Evolutionary conservation across 78 protist species (phyloP).

Genomic region (Emiliania huxleyi): DNA sequence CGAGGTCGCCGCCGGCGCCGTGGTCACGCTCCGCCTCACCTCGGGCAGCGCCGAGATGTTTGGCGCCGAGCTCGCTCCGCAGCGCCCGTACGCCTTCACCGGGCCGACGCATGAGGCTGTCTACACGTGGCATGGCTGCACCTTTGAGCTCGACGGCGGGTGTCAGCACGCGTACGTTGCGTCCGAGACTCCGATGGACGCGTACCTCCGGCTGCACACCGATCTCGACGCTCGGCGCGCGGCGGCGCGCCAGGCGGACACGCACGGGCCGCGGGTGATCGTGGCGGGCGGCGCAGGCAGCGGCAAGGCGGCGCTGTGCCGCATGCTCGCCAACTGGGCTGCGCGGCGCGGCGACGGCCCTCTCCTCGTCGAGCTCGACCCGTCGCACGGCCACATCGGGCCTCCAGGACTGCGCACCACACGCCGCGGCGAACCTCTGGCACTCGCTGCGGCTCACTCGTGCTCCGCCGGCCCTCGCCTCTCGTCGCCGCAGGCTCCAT

Average conservation of each 20-base stretch:
- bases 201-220: slow-evolving; percentile 43
- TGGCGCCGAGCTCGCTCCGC: slow-evolving; percentile 63
- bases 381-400: background rate
- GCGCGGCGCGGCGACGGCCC: slow-evolving; percentile 53
- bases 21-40: background rate
- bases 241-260: background rate
- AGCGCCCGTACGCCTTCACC: slow-evolving; percentile 43
- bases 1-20: background rate
- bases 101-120: slow-evolving; percentile 46
- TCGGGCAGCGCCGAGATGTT: slow-evolving; percentile 72
- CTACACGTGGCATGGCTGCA: slow-evolving; percentile 69
- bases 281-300: slow-evolving; percentile 73
- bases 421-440: too few relatives aligned
- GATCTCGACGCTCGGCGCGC: slow-evolving; percentile 52
- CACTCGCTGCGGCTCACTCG: too few relatives aligned
- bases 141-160: background rate
- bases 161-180: background rate
- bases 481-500: background rate
- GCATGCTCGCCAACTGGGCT: slow-evolving; percentile 61
- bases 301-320: slow-evolving; percentile 72
- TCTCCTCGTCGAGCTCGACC: slow-evolving; percentile 69
- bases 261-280: slow-evolving; percentile 46
- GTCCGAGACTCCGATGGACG: slow-evolving; percentile 70
- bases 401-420: too few relatives aligned
- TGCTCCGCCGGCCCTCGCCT: too few relatives aligned